These are phyloP conservation scores for Plasmodium sp. DNA, from an alignment of 169 alveolate species.

Conservation along the genomic window DNA sequence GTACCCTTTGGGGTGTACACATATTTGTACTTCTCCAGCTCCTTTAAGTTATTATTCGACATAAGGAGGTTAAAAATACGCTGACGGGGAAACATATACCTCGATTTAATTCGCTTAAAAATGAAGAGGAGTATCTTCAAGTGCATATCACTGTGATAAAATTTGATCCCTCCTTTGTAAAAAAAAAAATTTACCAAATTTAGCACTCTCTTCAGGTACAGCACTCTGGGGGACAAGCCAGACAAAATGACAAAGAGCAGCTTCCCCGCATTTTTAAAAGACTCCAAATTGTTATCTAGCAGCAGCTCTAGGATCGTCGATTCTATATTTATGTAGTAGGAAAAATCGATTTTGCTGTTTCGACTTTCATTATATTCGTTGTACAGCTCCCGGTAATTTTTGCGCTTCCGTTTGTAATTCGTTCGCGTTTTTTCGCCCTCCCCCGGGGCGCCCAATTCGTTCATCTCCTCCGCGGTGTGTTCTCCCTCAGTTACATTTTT, in stretches of 20 bases:
- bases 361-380: background rate
- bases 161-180: conserved; percentile 48
- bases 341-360: background rate
- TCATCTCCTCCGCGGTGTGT: background rate
- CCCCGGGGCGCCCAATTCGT: background rate
- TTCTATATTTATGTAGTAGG: conserved; percentile 60
- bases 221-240: background rate
- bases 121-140: background rate
- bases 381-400: conserved; percentile 19
- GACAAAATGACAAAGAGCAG: conserved; percentile 48
- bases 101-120: background rate
- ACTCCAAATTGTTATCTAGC: conserved; percentile 51
- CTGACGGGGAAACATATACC: background rate
- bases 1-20: background rate
- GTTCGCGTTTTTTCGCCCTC: background rate
- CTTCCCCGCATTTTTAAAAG: conserved; percentile 67
- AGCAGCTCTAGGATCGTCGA: conserved; percentile 41
- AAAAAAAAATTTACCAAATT: conserved; percentile 44
- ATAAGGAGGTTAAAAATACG: conserved; percentile 36
- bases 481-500: background rate
- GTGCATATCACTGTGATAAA: conserved; percentile 62
- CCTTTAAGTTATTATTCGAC: conserved; percentile 27
- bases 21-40: conserved; percentile 23
- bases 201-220: conserved; percentile 47
- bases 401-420: background rate